Base-by-base conservation (phyloP, 345 rosid genomes). In the Rhodomyrtus tomentosa region DNA sequence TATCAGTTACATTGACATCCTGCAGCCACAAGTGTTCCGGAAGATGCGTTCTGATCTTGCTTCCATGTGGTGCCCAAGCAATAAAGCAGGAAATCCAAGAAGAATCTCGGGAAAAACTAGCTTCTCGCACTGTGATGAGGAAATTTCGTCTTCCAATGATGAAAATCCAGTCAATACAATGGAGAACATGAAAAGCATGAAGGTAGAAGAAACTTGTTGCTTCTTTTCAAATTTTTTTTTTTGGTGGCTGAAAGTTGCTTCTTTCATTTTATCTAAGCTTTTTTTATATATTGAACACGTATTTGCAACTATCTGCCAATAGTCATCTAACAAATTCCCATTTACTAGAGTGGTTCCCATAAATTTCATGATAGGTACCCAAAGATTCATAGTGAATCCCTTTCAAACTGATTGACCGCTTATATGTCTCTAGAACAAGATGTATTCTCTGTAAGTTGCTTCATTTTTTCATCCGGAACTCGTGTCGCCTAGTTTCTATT, bases 31-130 rank as follows among this genome's bases (percentile, higher is more conserved):
- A 87, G 86, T 91, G 83, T 94, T 93, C 83, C 87, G 81, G 82
- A 92, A 90, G 89, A 89, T 94, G 91, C 91, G 94, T 68, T 91
- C 92, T 82, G 93, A 94, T 90, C 88, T 94, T 56, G 95, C 94
- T 81, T 91, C 91, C 83, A 93, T 93, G 93, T 94, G 96, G 96
- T 91, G 89, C 84, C 83, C 93, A 54, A 87, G 82, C 85, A 86
- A 80, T 56, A 92, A 86, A 89, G 84, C 87, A 83, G 93, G 89
- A 82, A 87, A 72, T 89, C 85, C 88, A 62, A 91, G 93, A 88
- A 87, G 92, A 91, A 85, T 88, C 68, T 82, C 88, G 51, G 83
- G 86, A 68, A 92, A 88, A 89, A 84, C 85, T 24, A 84, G 85
- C 86, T 68, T 82, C 42, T 50, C 80, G 49, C 80, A 86, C 29